Evolutionary conservation across 352 stramenopile species (phyloP), one percentile per base, ranked within the genome.

Genomic region (Phytophthora crassamura): DNA sequence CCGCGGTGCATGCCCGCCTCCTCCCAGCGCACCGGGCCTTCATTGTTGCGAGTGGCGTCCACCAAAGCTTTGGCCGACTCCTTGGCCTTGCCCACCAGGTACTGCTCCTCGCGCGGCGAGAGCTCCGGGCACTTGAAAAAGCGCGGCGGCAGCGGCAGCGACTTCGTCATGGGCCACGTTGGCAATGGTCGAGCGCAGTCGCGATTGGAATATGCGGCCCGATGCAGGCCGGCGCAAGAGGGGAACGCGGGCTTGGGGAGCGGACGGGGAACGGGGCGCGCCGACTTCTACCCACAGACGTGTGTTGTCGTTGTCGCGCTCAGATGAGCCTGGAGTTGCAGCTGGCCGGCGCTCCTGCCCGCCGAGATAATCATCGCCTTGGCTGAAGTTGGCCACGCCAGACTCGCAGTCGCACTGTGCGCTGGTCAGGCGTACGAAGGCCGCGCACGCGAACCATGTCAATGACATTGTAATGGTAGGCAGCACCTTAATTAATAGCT

Each of bases 101-200:
- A 84, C 42, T 79, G 64, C 45, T 72, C 60, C 67, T 90, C 81
- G 35, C 77, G 72, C 45, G 66, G 54, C 25, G 77, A 78, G 54
- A 90, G 78, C 64, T 67, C 69, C 14, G 81, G 81, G 41, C 77
- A 84, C 56, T 86, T 67, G 61, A 90, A 88, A 59, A 79, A 88
- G 54, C 71, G 69, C 66, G 78, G 66, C 33, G 72, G 77, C 34
- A 90, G 66, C 32, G 72, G 72, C 69, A 79, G 53, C 64, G 69
- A 56, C 61, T 76, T 83, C 61, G 74, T 74, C 68, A 78, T 78
- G 40, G 25, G 15, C 54, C 28, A 47, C 10, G 30, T 41, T 55
- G 18, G 42, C 53, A 55, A 60, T 51, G 48, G 14, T 14, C 16
- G 12, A 28, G 30, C 49, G 33, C 32, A 39, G 10, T 51, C 18